phyloP scores from a whole-genome alignment of 441 rosid genomes.

The Gossypium aridum region DNA sequence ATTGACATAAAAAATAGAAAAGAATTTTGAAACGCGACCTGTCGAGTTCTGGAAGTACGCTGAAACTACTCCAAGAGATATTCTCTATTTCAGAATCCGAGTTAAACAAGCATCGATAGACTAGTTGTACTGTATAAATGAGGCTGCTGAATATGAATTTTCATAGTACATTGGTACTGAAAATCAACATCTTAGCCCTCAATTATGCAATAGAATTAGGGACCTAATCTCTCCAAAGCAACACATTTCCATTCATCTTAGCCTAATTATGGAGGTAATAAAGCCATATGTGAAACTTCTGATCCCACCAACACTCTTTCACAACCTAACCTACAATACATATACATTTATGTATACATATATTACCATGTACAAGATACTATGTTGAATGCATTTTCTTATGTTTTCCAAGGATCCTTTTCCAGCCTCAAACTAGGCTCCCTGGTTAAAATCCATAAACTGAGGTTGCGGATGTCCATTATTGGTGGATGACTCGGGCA shows the following conservation, averaged over 20 bases:
- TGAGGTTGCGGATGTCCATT: conserved; percentile 40
- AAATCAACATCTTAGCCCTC: neutral
- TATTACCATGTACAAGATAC: conserved; percentile 34
- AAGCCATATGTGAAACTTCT: neutral
- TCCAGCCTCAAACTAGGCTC: conserved; percentile 29
- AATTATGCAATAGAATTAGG: conserved; percentile 4
- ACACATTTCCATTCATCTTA: conserved; percentile 3
- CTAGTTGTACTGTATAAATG: neutral
- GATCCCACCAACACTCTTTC: conserved; percentile 13
- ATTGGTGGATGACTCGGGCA: conserved; percentile 34
- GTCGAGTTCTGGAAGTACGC: no score
- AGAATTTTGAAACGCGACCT: no score
- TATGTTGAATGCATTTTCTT: conserved; percentile 9
- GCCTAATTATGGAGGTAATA: conserved; percentile 4
- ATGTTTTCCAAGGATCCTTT: conserved; percentile 9
- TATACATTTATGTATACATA: conserved; percentile 5
- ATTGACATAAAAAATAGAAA: no score
- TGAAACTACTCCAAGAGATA: no score
- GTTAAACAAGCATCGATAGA: neutral
- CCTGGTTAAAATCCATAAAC: conserved; percentile 57
- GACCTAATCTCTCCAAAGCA: conserved; percentile 13
- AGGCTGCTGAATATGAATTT: neutral
- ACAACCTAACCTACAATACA: conserved; percentile 21
- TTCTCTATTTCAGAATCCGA: no score
- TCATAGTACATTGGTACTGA: neutral